A percentile compares a stretch with the other conserved stretches of the same genome.
phyloP scores from a whole-genome alignment of 2,329 filamentous ascomycete genomes.

The Fusarium longipes region DNA sequence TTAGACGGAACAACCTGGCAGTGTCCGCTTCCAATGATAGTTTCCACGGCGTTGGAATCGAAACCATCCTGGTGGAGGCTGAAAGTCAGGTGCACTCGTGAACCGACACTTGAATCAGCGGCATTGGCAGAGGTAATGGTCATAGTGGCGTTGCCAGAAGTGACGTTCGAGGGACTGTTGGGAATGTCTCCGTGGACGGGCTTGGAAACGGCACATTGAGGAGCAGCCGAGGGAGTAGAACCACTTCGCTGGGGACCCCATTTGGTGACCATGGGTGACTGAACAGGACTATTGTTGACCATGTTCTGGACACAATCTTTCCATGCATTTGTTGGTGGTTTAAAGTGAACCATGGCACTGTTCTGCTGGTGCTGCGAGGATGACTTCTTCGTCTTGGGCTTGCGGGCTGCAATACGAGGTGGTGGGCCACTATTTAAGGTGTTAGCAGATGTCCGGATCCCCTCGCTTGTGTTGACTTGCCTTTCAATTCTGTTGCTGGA shows the following conservation, averaged over 20 bases:
- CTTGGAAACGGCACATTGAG: neutral
- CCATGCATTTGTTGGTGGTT: conserved; percentile 28
- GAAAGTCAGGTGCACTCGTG: neutral
- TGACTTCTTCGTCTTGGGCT: neutral
- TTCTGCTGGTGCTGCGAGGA: neutral
- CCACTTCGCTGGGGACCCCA: conserved; percentile 10
- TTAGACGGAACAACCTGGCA: conserved; percentile 33
- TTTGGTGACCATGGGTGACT: neutral
- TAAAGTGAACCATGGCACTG: conserved; percentile 3
- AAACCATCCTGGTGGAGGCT: neutral
- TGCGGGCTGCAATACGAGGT: neutral
- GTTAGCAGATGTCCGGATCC: conserved; percentile 5
- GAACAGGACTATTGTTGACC: neutral
- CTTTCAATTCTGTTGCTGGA: neutral
- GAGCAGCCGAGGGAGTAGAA: neutral
- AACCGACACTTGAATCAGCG: neutral
- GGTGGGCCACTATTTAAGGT: neutral
- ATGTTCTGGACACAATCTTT: conserved; percentile 13
- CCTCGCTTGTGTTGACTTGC: conserved; percentile 1
- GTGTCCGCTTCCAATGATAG: conserved; percentile 28
- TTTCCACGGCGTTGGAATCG: conserved; percentile 8
- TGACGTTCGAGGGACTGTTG: no score
- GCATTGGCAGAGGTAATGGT: neutral
- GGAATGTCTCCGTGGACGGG: neutral
- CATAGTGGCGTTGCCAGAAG: neutral